Base-by-base conservation (phyloP, 257 asterid species). In the Solanum chilense region DNA sequence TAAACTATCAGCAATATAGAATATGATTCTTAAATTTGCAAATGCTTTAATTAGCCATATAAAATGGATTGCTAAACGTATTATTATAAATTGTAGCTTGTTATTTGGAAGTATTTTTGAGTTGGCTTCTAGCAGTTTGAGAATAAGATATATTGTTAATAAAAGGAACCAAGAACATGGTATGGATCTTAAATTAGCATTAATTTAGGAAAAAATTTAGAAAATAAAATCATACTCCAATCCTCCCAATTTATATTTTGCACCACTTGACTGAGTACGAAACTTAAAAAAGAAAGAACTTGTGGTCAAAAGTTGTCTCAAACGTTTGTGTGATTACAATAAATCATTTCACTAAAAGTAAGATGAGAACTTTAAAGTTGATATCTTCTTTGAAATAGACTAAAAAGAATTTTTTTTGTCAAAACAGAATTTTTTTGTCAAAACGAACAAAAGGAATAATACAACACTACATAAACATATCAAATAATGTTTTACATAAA, bases 401-500 rank as follows among this genome's bases (percentile, higher is more conserved):
- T 16, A 33, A 70, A 70, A 70, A 7, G 2, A 33, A 33, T 0
- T 33, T 33, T 4, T 33, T 33, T 33, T 0, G 5, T 33, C 35
- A 3, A 33, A n/a, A n/a, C n/a, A n/a, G n/a, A n/a, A n/a, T n/a
- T n/a, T n/a, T n/a, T n/a, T n/a, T n/a, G n/a, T n/a, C n/a, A n/a
- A 31, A 33, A 33, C 7, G 39, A 35, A 27, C 0, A 27, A 0
- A 7, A 13, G 13, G 3, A 31, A 23, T 29, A 69, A 21, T 33
- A 56, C 35, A 52, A 52, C 60, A 52, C 23, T 52, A 49, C 84
- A 71, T 85, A 86, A 80, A 85, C 81, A 64, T 86, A 35, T 68
- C 85, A 86, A 91, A 90, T 45, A 85, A 27, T 86, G 80, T 86
- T 85, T 85, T 71, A 89, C 88, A 88, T 91, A 87, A 88, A 88